Conservation (phyloP, 1,284 basidiomycete species). For the Cryptococcus sp. region DNA sequence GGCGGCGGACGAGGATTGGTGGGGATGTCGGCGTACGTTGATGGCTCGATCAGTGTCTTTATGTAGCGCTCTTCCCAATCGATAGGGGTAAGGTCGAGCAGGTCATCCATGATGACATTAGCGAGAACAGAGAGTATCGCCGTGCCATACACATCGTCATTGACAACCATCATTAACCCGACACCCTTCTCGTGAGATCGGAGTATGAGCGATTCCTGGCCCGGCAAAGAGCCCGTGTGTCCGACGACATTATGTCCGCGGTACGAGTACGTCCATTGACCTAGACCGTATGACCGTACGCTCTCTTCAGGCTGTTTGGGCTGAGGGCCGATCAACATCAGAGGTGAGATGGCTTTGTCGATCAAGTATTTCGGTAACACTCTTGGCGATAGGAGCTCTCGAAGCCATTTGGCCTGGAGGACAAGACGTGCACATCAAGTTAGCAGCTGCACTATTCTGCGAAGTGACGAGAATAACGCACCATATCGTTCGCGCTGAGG, state of each 20-base stretch:
- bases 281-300: constrained; percentile 28
- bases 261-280: constrained; percentile 25
- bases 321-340: constrained; percentile 3
- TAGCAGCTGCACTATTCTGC: background rate
- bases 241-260: constrained; percentile 25
- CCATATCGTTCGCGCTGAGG: constrained; percentile 32
- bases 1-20: constrained; percentile 3
- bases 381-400: constrained; percentile 32
- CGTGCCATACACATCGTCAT: constrained; percentile 32
- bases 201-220: constrained; percentile 22
- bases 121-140: constrained; percentile 15
- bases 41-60: background rate
- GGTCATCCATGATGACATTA: constrained; percentile 24
- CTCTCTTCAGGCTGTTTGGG: constrained; percentile 19
- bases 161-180: constrained; percentile 28
- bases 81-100: constrained; percentile 23
- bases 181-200: constrained; percentile 23
- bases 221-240: constrained; percentile 34
- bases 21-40: background rate
- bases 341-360: constrained; percentile 11
- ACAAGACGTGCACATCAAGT: background rate
- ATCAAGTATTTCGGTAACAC: constrained; percentile 28
- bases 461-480: constrained; percentile 9
- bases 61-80: constrained; percentile 28
- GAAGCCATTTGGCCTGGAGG: constrained; percentile 27